Conservation (phyloP, 148 eudicot species). For the Diospyros kaki region DNA sequence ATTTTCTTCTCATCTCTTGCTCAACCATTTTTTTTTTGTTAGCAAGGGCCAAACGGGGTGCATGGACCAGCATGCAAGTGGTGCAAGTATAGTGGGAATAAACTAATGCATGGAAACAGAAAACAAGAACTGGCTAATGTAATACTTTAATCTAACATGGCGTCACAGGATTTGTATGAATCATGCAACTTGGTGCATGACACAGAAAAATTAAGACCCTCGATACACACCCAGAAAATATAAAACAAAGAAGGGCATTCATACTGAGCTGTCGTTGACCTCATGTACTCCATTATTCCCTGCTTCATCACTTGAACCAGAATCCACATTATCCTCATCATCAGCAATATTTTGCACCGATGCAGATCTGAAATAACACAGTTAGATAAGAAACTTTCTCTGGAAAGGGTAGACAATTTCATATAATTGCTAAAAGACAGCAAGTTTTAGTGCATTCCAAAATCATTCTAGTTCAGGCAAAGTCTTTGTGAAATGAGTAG, state of each 20-base stretch:
- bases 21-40: neutral
- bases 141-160: neutral
- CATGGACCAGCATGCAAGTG: neutral
- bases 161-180: neutral
- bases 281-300: constrained; percentile 40
- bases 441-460: too few relatives aligned
- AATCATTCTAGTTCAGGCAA: too few relatives aligned
- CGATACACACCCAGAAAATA: neutral
- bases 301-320: constrained; percentile 72
- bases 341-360: constrained; percentile 58
- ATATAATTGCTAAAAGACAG: neutral
- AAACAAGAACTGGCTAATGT: neutral
- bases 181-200: neutral
- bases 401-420: neutral
- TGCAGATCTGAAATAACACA: constrained; percentile 58
- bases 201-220: neutral
- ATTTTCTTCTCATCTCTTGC: neutral
- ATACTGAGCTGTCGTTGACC: constrained; percentile 69
- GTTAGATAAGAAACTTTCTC: constrained; percentile 6
- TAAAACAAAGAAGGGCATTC: constrained; percentile 12
- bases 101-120: neutral
- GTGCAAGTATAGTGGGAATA: neutral
- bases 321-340: constrained; percentile 75
- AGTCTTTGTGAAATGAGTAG: too few relatives aligned
- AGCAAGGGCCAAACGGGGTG: neutral